phyloP scores from a whole-genome alignment of 345 rosid species.

The Dovyalis caffra region DNA sequence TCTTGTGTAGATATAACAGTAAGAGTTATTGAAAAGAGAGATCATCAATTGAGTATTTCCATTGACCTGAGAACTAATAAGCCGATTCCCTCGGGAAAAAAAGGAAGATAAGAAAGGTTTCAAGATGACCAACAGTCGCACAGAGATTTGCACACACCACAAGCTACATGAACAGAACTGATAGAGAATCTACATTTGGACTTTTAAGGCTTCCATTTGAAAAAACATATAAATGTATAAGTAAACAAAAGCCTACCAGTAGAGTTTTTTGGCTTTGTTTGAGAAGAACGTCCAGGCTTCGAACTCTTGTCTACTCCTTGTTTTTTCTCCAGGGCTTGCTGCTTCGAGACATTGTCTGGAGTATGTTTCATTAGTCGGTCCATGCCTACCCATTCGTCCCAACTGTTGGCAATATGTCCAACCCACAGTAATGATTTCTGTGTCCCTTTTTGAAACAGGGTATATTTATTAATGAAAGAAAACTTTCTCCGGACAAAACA shows the following conservation, averaged over 20 bases:
- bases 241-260: conserved; percentile 19
- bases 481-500: conserved; percentile 13
- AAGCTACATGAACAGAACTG: not conserved
- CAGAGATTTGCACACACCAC: not conserved
- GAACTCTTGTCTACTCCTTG: conserved; percentile 26
- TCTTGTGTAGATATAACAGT: not conserved
- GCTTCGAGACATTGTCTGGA: conserved; percentile 32
- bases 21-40: not conserved
- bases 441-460: conserved; percentile 32
- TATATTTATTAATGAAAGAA: conserved; percentile 36
- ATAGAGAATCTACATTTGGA: too few species aligned
- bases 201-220: not conserved
- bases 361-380: conserved; percentile 31
- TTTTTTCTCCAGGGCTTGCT: conserved; percentile 32
- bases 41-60: not conserved
- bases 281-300: conserved; percentile 29
- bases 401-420: conserved; percentile 47
- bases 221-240: not conserved
- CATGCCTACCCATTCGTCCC: conserved; percentile 38
- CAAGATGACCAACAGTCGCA: not conserved
- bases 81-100: not conserved
- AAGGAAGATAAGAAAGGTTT: not conserved
- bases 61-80: not conserved
- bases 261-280: conserved; percentile 32
- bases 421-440: conserved; percentile 35